Base-by-base conservation (phyloP, 1,284 basidiomycete genomes). In the Phellopilus nigrolimitatus region DNA sequence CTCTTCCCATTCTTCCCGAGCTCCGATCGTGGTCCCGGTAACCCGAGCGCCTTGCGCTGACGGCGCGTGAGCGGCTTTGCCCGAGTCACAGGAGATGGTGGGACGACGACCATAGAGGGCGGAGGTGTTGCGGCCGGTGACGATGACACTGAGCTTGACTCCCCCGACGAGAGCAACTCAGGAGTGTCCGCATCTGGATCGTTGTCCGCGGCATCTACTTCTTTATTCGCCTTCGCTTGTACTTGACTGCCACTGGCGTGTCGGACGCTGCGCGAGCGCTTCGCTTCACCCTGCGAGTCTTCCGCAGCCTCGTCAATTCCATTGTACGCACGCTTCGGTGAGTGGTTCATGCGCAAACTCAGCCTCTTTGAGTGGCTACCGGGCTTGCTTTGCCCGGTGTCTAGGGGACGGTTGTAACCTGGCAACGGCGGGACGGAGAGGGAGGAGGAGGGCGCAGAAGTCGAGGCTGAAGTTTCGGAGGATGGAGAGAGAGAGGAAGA, bases 291-390 rank as follows among this genome's bases (percentile, higher is more conserved):
- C 54, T 74, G 72, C 1, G 73, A 73, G 41, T 61, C 63, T 47
- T 72, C 60, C 3, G 71, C 71, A 0, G 68, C 67, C 12, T 70
- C 68, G 2, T 71, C 76, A 0, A 78, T 77, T 57, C 84, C 80
- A 57, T 84, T 82, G 59, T 85, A 83, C 0, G 81, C 74, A 30
- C 84, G 75, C 65, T 87, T 87, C 22, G 84, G 84, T 9, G 79
- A 81, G 38, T 65, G 64, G 53, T 71, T 67, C 56, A 66, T 56
- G 42, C 72, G 65, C 28, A 55, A 4, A 30, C 19, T 25, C 22
- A 47, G 36, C 25, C 19, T 41, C 22, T 15, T 33, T 12, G 51
- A n/a, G n/a, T n/a, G n/a, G n/a, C n/a, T n/a, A n/a, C n/a, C 33
- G n/a, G 13, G 34, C 4, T 22, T 19, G 12, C 9, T 17, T 21